Evolutionary conservation across 164 flowering plant genomes (phyloP).

Genomic region (Umbilicus rupestris): DNA sequence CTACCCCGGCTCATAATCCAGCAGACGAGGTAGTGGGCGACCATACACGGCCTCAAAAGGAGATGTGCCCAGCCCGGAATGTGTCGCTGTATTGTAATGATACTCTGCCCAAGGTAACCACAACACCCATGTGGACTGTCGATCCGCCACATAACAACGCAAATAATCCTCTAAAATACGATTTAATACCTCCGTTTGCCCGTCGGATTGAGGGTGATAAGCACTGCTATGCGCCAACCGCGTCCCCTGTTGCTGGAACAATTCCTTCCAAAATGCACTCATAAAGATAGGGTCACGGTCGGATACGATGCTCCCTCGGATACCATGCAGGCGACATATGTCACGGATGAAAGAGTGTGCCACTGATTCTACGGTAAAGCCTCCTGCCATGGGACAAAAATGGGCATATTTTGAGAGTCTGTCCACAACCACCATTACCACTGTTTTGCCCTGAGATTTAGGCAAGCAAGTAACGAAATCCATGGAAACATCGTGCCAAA

Average conservation of each 20-base stretch:
- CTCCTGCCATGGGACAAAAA: not conserved
- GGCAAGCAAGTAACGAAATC: constrained; percentile 13
- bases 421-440: constrained; percentile 10
- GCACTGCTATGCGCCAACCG: no score
- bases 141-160: not conserved
- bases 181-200: not conserved
- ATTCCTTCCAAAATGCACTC: not conserved
- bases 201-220: not conserved
- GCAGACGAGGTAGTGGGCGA: not conserved
- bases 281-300: not conserved
- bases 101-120: not conserved
- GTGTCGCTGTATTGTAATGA: not conserved
- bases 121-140: not conserved
- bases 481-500: constrained; percentile 14
- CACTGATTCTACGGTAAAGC: no score
- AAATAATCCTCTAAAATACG: no score
- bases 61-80: not conserved
- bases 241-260: not conserved
- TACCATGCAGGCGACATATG: no score
- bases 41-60: not conserved
- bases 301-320: no score
- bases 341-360: no score
- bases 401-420: constrained; percentile 2
- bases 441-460: not conserved
- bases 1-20: not conserved